A percentile compares a stretch with the other conserved stretches of the same genome.
Evolutionary conservation across 768 basidiomycete species (phyloP).

Genomic region (Mycena albidolilacea): DNA sequence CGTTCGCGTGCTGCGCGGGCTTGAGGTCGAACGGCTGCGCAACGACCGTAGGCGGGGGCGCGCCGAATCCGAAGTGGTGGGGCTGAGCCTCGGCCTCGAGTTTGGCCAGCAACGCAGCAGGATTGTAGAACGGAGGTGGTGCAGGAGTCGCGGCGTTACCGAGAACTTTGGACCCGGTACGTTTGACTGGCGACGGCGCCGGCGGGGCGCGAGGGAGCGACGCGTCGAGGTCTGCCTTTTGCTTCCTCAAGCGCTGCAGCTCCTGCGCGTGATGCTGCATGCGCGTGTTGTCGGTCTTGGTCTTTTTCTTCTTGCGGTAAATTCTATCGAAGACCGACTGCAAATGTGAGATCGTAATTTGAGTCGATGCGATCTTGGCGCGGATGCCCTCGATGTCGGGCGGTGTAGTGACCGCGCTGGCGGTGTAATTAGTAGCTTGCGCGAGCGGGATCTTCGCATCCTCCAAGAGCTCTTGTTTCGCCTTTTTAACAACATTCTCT

Average conservation of each 20-base stretch:
- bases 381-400: constrained; percentile 31
- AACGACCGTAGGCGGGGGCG: neutral
- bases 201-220: constrained; percentile 35
- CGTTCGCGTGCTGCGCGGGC: constrained; percentile 1
- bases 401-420: constrained; percentile 1
- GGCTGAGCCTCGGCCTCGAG: constrained; percentile 13
- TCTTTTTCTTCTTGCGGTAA: constrained; percentile 36
- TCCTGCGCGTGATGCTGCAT: constrained; percentile 32
- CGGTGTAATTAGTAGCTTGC: neutral
- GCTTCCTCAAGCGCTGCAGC: constrained; percentile 28
- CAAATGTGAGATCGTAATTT: constrained; percentile 20
- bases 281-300: constrained; percentile 42
- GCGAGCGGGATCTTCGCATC: neutral
- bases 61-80: neutral
- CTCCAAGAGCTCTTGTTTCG: constrained; percentile 46
- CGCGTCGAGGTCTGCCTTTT: constrained; percentile 39
- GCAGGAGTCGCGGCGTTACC: constrained; percentile 7
- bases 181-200: constrained; percentile 37
- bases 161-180: constrained; percentile 26
- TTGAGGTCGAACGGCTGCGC: neutral
- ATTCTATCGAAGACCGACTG: constrained; percentile 31
- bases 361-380: constrained; percentile 29
- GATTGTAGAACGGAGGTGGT: constrained; percentile 30
- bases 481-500: constrained; percentile 43
- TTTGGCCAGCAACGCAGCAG: constrained; percentile 23